phyloP scores from a whole-genome alignment of 805 yeast genomes.

The Phaffomyces thermotolerans region DNA sequence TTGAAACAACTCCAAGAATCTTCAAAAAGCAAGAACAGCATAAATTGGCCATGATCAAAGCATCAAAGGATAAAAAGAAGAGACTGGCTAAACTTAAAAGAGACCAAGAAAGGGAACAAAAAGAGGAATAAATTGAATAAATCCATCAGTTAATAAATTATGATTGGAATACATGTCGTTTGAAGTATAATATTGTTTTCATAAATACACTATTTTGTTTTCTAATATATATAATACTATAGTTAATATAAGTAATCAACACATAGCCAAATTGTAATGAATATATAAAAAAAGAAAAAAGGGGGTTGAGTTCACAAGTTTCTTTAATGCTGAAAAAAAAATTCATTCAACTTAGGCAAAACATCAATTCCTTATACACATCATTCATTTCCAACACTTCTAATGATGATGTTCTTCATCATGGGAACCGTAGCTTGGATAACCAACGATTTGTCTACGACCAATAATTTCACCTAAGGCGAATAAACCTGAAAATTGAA shows the following conservation, averaged over 20 bases:
- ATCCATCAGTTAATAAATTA: neutral
- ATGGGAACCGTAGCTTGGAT: slow-evolving; percentile 52
- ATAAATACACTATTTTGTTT: slow-evolving; percentile 1
- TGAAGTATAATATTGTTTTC: neutral
- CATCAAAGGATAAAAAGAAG: slow-evolving; percentile 53
- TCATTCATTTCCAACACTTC: too few species aligned
- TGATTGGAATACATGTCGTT: too few species aligned
- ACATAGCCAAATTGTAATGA: neutral
- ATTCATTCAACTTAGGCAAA: too few species aligned
- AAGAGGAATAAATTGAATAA: too few species aligned
- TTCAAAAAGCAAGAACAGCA: slow-evolving; percentile 58
- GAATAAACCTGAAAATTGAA: slow-evolving; percentile 86
- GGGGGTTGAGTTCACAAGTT: too few species aligned
- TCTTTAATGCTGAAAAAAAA: too few species aligned
- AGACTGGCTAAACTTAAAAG: slow-evolving; percentile 1
- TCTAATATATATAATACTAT: neutral
- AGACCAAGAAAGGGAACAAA: neutral
- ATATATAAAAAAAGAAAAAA: neutral
- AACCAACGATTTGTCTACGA: slow-evolving; percentile 89
- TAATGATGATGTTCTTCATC: slow-evolving; percentile 17
- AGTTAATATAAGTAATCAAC: too few species aligned
- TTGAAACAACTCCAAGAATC: slow-evolving; percentile 76
- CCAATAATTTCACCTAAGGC: slow-evolving; percentile 95
- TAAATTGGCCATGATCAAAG: slow-evolving; percentile 64
- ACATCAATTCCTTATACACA: too few species aligned